phyloP scores from a whole-genome alignment of 2,329 filamentous ascomycete species.

The Fusarium subglutinans region DNA sequence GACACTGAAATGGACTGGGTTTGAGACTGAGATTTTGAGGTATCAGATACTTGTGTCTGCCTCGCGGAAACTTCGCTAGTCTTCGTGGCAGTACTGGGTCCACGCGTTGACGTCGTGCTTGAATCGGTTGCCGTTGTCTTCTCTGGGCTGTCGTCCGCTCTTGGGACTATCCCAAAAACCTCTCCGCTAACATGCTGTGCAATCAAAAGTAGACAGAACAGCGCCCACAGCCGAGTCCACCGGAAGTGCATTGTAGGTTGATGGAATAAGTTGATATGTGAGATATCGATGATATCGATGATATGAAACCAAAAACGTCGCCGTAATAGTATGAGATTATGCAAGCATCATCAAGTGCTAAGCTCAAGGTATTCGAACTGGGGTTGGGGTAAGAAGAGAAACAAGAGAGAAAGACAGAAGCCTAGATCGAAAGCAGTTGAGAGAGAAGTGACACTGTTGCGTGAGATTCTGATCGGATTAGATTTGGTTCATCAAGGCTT shows the following conservation, averaged over 20 bases:
- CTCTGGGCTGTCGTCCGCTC: constrained; percentile 46
- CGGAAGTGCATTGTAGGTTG: constrained; percentile 47
- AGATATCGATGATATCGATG: neutral
- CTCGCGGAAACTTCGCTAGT: constrained; percentile 19
- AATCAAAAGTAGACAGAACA: constrained; percentile 52
- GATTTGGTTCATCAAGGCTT: constrained; percentile 10
- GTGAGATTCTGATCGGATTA: constrained; percentile 6
- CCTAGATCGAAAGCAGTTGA: neutral
- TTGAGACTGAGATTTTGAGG: constrained; percentile 3
- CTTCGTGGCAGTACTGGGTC: constrained; percentile 18
- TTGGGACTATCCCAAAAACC: constrained; percentile 44
- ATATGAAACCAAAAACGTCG: constrained; percentile 26
- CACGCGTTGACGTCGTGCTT: constrained; percentile 6
- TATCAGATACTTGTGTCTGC: constrained; percentile 18
- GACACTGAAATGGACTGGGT: constrained; percentile 19
- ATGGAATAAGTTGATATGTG: neutral
- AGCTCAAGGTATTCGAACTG: neutral
- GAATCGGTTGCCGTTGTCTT: constrained; percentile 26
- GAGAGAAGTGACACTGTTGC: neutral
- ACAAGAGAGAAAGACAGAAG: neutral
- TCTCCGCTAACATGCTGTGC: constrained; percentile 51
- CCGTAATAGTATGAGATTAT: constrained; percentile 13
- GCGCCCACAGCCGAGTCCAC: constrained; percentile 47
- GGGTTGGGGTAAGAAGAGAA: neutral
- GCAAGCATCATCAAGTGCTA: constrained; percentile 34